phyloP scores from a whole-genome alignment of 768 basidiomycete genomes.

The Roridomyces roridus region DNA sequence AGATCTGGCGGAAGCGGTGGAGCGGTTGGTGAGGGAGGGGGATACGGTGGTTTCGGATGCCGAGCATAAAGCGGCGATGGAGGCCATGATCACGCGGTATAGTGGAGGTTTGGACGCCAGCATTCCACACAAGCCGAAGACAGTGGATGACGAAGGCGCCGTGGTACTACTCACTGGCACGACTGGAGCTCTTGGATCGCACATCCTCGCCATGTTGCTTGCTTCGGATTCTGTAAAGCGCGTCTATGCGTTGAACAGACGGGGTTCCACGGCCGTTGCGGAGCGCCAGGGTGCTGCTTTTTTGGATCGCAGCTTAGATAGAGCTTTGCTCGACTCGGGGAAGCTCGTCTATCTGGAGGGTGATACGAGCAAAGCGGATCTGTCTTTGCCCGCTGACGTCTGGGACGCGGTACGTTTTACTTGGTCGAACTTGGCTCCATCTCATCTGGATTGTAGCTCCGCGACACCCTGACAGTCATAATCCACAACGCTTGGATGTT shows the following conservation, averaged over 20 bases:
- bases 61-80: slow-evolving; percentile 1
- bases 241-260: slow-evolving; percentile 41
- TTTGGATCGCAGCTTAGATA: slow-evolving; percentile 37
- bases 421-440: too few relatives aligned
- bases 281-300: slow-evolving; percentile 32
- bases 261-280: slow-evolving; percentile 28
- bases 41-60: too few relatives aligned
- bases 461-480: too few relatives aligned
- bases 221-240: slow-evolving; percentile 25
- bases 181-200: slow-evolving; percentile 48
- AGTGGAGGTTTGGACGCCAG: neutral
- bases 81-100: slow-evolving; percentile 13
- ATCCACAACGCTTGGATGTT: slow-evolving; percentile 55
- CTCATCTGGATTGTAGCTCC: too few relatives aligned
- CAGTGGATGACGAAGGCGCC: neutral
- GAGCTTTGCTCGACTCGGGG: slow-evolving; percentile 29
- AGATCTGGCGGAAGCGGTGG: slow-evolving; percentile 9
- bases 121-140: neutral
- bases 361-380: slow-evolving; percentile 32
- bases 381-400: slow-evolving; percentile 33
- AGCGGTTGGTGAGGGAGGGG: neutral
- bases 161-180: slow-evolving; percentile 49
- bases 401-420: too few relatives aligned
- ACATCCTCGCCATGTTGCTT: slow-evolving; percentile 37
- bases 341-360: slow-evolving; percentile 46